Conservation (phyloP, 345 rosid species). For the Gossypium rotundifolium region DNA sequence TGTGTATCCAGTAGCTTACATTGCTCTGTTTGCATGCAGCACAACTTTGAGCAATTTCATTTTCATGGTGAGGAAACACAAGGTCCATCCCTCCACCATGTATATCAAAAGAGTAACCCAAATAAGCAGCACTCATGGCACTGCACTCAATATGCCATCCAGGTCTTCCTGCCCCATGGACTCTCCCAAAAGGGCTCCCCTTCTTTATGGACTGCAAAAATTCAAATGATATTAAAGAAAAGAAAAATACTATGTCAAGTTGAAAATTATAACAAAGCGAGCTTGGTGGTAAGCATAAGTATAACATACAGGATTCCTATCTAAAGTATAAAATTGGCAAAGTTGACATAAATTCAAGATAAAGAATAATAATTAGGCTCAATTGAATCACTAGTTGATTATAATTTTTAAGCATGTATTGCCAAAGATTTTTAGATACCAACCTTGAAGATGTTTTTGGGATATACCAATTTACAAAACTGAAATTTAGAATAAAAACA, state of each 20-base stretch:
- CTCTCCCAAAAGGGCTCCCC: constrained; percentile 97
- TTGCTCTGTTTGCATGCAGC: constrained; percentile 76
- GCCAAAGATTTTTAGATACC: background rate
- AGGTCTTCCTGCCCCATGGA: constrained; percentile 98
- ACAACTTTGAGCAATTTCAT: constrained; percentile 97
- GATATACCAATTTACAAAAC: background rate
- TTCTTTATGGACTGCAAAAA: constrained; percentile 60
- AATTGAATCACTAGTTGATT: background rate
- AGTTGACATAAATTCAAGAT: constrained; percentile 3
- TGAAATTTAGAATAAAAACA: background rate
- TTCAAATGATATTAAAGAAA: background rate
- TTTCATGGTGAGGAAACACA: constrained; percentile 98
- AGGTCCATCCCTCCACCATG: constrained; percentile 99
- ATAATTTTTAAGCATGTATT: background rate
- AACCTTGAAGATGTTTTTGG: background rate
- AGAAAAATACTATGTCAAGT: background rate
- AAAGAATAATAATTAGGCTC: background rate
- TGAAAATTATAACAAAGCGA: background rate
- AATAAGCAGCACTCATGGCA: constrained; percentile 91
- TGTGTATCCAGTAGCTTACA: constrained; percentile 87
- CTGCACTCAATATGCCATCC: constrained; percentile 99
- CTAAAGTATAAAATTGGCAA: background rate
- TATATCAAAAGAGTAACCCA: constrained; percentile 78
- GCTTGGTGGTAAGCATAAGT: background rate
- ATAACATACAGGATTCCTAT: background rate